Percentiles rank a stretch among this genome's conserved stretches.
These are phyloP conservation scores for Chrysoporthe austroafricana DNA, from an alignment of 2,329 filamentous ascomycete genomes.

Conservation along the genomic window DNA sequence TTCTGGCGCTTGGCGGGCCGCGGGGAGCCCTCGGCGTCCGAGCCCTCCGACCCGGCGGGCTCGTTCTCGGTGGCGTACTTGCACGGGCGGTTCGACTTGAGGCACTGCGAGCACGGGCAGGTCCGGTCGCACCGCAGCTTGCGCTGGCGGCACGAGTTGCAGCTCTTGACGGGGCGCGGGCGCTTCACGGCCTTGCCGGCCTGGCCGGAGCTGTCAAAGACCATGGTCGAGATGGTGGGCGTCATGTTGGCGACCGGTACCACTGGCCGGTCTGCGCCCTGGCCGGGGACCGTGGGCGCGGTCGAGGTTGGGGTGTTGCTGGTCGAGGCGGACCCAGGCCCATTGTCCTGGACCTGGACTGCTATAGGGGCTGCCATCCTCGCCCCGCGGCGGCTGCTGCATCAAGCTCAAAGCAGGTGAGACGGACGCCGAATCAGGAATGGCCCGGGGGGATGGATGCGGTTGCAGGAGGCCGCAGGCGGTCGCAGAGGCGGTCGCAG, in stretches of 20 bases:
- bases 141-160: constrained; percentile 60
- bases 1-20: constrained; percentile 42
- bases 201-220: constrained; percentile 28
- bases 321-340: constrained; percentile 23
- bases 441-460: too few relatives aligned
- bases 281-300: constrained; percentile 14
- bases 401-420: constrained; percentile 14
- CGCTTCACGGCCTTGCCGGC: constrained; percentile 50
- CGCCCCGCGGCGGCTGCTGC: constrained; percentile 14
- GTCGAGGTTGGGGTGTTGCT: constrained; percentile 22
- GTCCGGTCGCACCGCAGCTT: constrained; percentile 61
- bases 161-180: constrained; percentile 59
- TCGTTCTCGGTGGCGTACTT: constrained; percentile 57
- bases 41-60: constrained; percentile 53
- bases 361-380: constrained; percentile 26
- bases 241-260: constrained; percentile 26
- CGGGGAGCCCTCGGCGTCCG: constrained; percentile 31
- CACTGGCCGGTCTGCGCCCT: constrained; percentile 20
- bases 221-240: constrained; percentile 30
- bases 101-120: constrained; percentile 61
- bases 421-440: neutral
- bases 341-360: constrained; percentile 24
- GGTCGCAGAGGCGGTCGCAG: constrained; percentile 10
- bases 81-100: constrained; percentile 58
- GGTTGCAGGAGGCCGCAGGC: neutral